Percentiles rank a stretch among this genome's conserved stretches.
These are phyloP conservation scores for Mucor plumbeus DNA, from an alignment of 371 early-diverging fungal species.

Conservation along the genomic window DNA sequence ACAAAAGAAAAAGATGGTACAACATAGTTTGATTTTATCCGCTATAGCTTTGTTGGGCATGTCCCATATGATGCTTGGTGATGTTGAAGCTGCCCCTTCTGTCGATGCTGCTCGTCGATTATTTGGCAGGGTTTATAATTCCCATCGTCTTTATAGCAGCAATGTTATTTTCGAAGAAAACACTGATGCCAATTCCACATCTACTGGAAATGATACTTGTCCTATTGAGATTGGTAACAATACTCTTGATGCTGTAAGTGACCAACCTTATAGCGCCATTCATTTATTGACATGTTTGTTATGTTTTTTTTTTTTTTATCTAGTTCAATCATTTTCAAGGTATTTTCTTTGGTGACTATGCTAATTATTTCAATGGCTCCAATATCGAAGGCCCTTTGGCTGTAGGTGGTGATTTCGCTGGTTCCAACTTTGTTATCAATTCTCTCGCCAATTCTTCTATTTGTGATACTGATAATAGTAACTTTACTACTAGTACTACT, in stretches of 20 bases:
- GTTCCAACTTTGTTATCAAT: conserved; percentile 5
- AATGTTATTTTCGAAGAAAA: not conserved
- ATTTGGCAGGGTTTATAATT: conserved; percentile 6
- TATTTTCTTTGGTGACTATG: conserved; percentile 14
- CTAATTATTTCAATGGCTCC: not conserved
- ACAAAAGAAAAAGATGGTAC: conserved; percentile 11
- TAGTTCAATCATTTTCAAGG: conserved; percentile 16
- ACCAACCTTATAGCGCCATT: not conserved
- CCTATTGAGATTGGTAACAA: not conserved
- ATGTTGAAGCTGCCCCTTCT: conserved; percentile 10
- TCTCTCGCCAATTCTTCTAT: not conserved
- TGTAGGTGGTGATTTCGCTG: conserved; percentile 9
- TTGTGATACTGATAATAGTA: not conserved
- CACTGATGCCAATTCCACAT: not conserved
- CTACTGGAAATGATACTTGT: not conserved
- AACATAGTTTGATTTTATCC: conserved; percentile 9
- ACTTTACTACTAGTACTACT: not conserved
- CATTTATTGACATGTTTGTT: not conserved
- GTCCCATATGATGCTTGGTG: conserved; percentile 9
- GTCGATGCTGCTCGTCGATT: conserved; percentile 56
- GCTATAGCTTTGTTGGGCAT: conserved; percentile 8
- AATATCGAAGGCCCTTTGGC: conserved; percentile 9
- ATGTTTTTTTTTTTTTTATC: not conserved
- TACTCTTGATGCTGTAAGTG: conserved; percentile 3
- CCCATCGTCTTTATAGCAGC: not conserved